These are phyloP conservation scores for Ploettnerulaceae sp. DNA, from an alignment of 2,329 filamentous ascomycete species.

Conservation along the genomic window DNA sequence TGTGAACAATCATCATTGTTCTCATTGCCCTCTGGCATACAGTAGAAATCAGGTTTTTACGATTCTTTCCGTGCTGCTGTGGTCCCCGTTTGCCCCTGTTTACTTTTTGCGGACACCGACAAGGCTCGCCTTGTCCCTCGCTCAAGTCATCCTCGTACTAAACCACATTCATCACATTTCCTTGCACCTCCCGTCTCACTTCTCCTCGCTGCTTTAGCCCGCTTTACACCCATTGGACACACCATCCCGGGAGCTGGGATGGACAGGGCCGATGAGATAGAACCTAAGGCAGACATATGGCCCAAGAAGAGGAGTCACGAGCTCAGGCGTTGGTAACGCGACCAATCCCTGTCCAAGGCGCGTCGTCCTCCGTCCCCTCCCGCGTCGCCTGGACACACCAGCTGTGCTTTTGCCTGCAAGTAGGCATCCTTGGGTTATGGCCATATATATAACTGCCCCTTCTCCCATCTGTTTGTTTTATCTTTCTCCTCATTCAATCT, in stretches of 20 bases:
- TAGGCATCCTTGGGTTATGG: constrained; percentile 1
- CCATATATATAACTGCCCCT: constrained; percentile 18
- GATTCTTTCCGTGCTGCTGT: background rate
- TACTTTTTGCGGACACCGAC: constrained; percentile 6
- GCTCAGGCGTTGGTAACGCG: constrained; percentile 7
- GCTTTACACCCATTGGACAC: background rate
- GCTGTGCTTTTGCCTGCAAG: constrained; percentile 15
- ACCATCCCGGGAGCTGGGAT: constrained; percentile 13
- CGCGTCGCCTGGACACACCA: constrained; percentile 6
- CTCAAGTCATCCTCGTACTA: constrained; percentile 1
- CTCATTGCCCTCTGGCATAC: background rate
- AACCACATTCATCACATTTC: constrained; percentile 5
- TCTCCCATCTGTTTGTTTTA: constrained; percentile 11
- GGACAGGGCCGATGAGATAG: constrained; percentile 3
- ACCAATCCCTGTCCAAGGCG: constrained; percentile 3
- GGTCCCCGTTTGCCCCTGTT: background rate
- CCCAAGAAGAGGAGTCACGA: constrained; percentile 21
- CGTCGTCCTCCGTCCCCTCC: constrained; percentile 8
- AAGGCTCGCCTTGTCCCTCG: constrained; percentile 1
- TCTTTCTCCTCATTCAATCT: constrained; percentile 12
- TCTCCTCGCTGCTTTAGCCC: background rate
- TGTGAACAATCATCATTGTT: background rate
- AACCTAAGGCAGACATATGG: constrained; percentile 14
- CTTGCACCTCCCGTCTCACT: constrained; percentile 7
- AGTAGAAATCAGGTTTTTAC: background rate